Evolutionary conservation across 2,329 filamentous ascomycete genomes (phyloP), one percentile per base, ranked within the genome.

Genomic region (Phyllosticta ampelicida): DNA sequence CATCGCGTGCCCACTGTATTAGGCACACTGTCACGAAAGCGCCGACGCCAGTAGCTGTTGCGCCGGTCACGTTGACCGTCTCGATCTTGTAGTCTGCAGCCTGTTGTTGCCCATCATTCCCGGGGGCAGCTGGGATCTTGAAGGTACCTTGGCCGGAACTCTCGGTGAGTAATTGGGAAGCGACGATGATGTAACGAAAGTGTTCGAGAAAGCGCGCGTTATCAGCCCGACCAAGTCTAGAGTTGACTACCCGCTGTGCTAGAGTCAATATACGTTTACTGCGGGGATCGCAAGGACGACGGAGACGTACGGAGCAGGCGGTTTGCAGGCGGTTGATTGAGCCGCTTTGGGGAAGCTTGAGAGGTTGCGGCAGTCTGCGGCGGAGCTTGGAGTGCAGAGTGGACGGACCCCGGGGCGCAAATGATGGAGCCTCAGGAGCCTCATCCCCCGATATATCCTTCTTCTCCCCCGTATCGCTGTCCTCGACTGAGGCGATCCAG

Each of bases 141-240:
- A 76, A 61, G 13, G 73, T 67, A 26, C 71, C 73, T 61, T 75
- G 73, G 55, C 73, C 71, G 9, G 71, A 65, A 63, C 87, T 81
- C 48, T 87, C 87, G 66, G 84, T 90, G 48, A 96, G 78, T 13
- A 96, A 80, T 70, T 96, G 90, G 20, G 91, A 96, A 54, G 90
- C 90, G 67, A 96, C 87, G 63, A 96, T 89, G 20, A 89, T 87
- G 73, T 96, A 96, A 62, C 91, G 87, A 67, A 96, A 96, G 68
- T 90, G 87, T 73, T 96, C 91, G 60, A 96, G 80, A 67, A 96
- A 96, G 63, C 85, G 86, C 64, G 86, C 81, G 68, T 91, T 95
- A 65, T 95, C 90, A 64, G 82, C 84, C 63, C 86, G 80, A 58
- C 88, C 86, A 62, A 95, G 80, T 61, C 83, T 81, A 48, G 86